These are phyloP conservation scores for Aspergillus panamensis DNA, from an alignment of 495 filamentous ascomycete genomes.

Conservation along the genomic window DNA sequence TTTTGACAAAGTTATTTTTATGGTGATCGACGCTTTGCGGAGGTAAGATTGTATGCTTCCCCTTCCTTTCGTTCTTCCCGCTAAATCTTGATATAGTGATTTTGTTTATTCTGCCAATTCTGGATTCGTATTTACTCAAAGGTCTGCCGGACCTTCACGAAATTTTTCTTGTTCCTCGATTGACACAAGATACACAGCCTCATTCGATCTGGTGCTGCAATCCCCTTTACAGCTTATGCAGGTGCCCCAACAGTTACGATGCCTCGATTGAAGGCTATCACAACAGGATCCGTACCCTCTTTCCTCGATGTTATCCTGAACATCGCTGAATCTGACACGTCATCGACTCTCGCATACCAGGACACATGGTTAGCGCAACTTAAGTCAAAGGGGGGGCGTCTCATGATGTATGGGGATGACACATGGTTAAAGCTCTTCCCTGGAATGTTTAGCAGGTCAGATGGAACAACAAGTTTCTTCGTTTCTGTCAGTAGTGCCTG, in stretches of 20 bases:
- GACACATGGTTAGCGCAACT: conserved; percentile 96
- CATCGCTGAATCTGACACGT: conserved; percentile 89
- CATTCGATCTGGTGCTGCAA: conserved; percentile 73
- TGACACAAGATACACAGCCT: conserved; percentile 52
- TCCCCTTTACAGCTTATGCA: conserved; percentile 96
- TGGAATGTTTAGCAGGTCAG: conserved; percentile 72
- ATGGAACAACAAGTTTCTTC: conserved; percentile 97
- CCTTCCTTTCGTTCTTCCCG: neutral
- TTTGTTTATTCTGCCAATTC: conserved; percentile 84
- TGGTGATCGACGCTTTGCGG: conserved; percentile 94
- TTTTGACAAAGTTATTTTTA: conserved; percentile 91
- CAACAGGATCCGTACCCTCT: conserved; percentile 91
- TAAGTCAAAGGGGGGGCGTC: conserved; percentile 67
- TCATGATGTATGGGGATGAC: conserved; percentile 96
- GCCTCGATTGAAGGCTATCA: conserved; percentile 96
- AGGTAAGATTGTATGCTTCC: conserved; percentile 52
- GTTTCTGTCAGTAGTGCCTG: conserved; percentile 70
- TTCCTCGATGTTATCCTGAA: conserved; percentile 97
- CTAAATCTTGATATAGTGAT: conserved; percentile 57
- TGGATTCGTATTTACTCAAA: conserved; percentile 86
- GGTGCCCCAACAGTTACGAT: conserved; percentile 96
- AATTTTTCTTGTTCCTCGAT: neutral
- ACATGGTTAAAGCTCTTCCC: conserved; percentile 98
- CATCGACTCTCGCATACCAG: conserved; percentile 77
- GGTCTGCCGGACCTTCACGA: conserved; percentile 48